Conservation (phyloP, 768 basidiomycete genomes). For the Pisolithus marmoratus region DNA sequence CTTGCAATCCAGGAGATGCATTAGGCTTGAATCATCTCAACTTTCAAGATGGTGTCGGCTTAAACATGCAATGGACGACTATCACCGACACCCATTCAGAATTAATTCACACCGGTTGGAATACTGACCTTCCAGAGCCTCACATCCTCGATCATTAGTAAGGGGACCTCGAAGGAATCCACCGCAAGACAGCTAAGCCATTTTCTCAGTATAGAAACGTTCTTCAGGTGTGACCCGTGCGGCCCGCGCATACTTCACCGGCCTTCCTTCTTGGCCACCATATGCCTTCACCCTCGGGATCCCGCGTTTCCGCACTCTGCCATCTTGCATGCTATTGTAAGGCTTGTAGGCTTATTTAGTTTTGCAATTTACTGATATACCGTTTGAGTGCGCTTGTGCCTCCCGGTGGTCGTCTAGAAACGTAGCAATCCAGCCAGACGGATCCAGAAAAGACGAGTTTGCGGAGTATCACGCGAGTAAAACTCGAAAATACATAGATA, state of each 20-base stretch:
- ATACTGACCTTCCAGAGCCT: constrained; percentile 78
- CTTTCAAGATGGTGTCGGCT: constrained; percentile 44
- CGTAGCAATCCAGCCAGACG: constrained; percentile 62
- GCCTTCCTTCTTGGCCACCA: constrained; percentile 70
- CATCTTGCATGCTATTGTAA: constrained; percentile 85
- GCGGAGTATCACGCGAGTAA: constrained; percentile 85
- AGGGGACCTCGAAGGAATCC: constrained; percentile 22
- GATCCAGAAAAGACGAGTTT: constrained; percentile 75
- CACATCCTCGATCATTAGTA: constrained; percentile 70
- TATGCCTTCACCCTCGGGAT: constrained; percentile 76
- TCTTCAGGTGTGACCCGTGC: constrained; percentile 86
- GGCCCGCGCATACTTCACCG: constrained; percentile 80
- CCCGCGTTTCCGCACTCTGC: constrained; percentile 85
- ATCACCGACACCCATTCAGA: constrained; percentile 54
- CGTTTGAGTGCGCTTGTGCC: constrained; percentile 65
- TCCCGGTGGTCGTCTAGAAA: constrained; percentile 78
- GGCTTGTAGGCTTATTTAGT: constrained; percentile 12
- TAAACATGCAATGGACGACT: constrained; percentile 38
- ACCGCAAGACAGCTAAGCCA: constrained; percentile 12
- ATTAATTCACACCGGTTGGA: constrained; percentile 75
- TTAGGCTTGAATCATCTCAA: background rate
- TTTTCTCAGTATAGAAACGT: constrained; percentile 65
- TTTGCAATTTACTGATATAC: constrained; percentile 7
- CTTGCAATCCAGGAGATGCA: constrained; percentile 2
- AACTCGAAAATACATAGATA: constrained; percentile 83